Conservation (phyloP, 345 rosid species). For the Melaleuca alternifolia region DNA sequence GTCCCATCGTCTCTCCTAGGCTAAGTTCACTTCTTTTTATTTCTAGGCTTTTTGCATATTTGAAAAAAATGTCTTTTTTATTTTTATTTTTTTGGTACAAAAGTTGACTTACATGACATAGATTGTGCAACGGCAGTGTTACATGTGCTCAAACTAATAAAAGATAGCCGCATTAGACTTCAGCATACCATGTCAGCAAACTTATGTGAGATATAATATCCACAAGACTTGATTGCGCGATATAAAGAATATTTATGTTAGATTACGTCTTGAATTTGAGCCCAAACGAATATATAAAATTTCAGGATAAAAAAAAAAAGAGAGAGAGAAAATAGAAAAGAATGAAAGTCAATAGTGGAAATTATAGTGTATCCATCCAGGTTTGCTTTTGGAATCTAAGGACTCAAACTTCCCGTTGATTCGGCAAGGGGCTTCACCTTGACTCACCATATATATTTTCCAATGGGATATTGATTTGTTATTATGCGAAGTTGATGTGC, state of each 20-base stretch:
- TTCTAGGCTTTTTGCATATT: background rate
- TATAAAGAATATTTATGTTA: background rate
- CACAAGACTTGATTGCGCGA: background rate
- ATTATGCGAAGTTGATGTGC: too few relatives aligned
- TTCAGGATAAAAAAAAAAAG: too few relatives aligned
- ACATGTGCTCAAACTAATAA: background rate
- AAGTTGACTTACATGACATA: background rate
- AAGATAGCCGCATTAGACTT: background rate
- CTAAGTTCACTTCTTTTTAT: background rate
- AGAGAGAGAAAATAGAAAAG: too few relatives aligned
- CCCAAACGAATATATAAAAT: too few relatives aligned
- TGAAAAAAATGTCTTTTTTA: background rate
- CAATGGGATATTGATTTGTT: too few relatives aligned
- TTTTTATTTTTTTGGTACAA: background rate
- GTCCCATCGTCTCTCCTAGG: background rate
- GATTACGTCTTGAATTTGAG: too few relatives aligned
- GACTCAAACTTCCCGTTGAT: too few relatives aligned
- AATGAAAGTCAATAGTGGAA: too few relatives aligned
- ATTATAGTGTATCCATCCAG: too few relatives aligned
- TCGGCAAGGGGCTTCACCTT: too few relatives aligned
- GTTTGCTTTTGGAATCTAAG: too few relatives aligned
- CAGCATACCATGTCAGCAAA: accelerated
- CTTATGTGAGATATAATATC: background rate
- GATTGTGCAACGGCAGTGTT: background rate
- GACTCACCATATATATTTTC: too few relatives aligned